Evolutionary conservation across 1,284 basidiomycete species (phyloP).

Genomic region (Ceratobasidium sp.): DNA sequence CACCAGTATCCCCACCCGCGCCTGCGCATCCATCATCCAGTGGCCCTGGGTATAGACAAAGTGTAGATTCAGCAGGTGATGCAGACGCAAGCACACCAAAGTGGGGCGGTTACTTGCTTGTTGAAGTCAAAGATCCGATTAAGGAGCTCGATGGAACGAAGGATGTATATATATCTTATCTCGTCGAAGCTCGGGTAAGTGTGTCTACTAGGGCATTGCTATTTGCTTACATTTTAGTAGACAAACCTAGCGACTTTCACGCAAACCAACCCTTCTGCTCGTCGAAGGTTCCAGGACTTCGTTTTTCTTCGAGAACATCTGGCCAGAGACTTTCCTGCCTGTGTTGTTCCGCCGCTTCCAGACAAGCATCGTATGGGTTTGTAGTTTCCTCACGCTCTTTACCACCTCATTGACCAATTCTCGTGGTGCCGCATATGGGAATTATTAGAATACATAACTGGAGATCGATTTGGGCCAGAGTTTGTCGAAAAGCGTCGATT

Average conservation of each 20-base stretch:
- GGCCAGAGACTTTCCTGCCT: constrained; percentile 92
- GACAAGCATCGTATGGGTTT: constrained; percentile 95
- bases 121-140: constrained; percentile 89
- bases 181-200: constrained; percentile 88
- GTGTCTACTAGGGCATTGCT: not conserved
- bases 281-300: constrained; percentile 97
- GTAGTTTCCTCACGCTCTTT: constrained; percentile 54
- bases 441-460: constrained; percentile 90
- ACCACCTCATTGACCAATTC: not conserved
- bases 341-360: constrained; percentile 94
- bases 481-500: constrained; percentile 93
- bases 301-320: constrained; percentile 93
- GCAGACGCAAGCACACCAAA: constrained; percentile 64
- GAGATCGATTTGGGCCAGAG: constrained; percentile 95
- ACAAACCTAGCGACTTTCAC: constrained; percentile 87
- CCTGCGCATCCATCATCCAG: constrained; percentile 36
- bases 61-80: constrained; percentile 38
- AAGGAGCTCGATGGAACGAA: constrained; percentile 97
- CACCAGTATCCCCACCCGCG: constrained; percentile 51
- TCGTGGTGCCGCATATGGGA: constrained; percentile 2
- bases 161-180: constrained; percentile 95
- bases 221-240: constrained; percentile 60
- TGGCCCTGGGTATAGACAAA: constrained; percentile 44
- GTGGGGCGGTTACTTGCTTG: constrained; percentile 90
- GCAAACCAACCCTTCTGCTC: constrained; percentile 75